phyloP scores from a whole-genome alignment of 768 basidiomycete species.

The Mycena vitilis region DNA sequence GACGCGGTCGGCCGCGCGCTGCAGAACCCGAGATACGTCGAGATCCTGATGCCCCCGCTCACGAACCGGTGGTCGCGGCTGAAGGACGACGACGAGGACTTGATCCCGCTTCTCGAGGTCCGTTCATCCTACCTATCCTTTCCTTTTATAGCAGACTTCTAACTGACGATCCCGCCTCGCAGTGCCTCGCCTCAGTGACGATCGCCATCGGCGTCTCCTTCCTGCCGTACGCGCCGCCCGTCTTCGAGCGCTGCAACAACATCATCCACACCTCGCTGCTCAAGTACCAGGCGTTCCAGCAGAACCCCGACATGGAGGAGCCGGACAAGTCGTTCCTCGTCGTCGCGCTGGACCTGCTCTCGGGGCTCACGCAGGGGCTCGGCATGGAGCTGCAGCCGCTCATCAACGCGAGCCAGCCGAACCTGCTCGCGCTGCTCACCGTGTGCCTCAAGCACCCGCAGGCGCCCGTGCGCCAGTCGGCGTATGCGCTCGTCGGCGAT shows the following conservation, averaged over 20 bases:
- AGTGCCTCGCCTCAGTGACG: slow-evolving; percentile 98
- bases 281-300: slow-evolving; percentile 88
- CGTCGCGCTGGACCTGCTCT: slow-evolving; percentile 96
- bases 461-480: slow-evolving; percentile 94
- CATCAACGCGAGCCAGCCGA: slow-evolving; percentile 77
- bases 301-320: slow-evolving; percentile 91
- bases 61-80: slow-evolving; percentile 91
- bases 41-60: slow-evolving; percentile 96
- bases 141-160: not conserved
- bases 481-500: slow-evolving; percentile 98
- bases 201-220: slow-evolving; percentile 95
- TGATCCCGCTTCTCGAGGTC: slow-evolving; percentile 97
- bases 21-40: slow-evolving; percentile 87
- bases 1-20: slow-evolving; percentile 94
- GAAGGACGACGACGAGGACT: slow-evolving; percentile 89
- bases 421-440: slow-evolving; percentile 83
- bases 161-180: slow-evolving; percentile 1
- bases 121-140: slow-evolving; percentile 31
- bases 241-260: slow-evolving; percentile 91
- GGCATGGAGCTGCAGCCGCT: slow-evolving; percentile 80
- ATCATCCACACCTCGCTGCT: slow-evolving; percentile 87
- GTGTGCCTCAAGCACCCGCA: slow-evolving; percentile 96
- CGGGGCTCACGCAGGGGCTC: slow-evolving; percentile 95
- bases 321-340: slow-evolving; percentile 98
- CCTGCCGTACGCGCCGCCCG: slow-evolving; percentile 86